phyloP scores from a whole-genome alignment of 1,139 yeast species.

The Candida sp. region DNA sequence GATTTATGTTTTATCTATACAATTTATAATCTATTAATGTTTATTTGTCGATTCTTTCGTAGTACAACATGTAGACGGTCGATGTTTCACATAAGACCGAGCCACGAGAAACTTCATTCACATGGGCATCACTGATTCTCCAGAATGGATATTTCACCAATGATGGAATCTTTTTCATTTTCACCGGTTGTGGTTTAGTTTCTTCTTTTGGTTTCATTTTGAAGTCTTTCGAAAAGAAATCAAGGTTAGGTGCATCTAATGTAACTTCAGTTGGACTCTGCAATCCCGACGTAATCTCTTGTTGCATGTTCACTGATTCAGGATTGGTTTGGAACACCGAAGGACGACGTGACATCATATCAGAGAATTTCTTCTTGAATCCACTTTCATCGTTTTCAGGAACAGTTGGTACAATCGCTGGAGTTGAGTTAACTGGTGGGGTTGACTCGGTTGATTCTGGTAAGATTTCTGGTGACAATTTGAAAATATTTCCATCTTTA shows the following conservation, averaged over 20 bases:
- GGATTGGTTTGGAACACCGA: constrained; percentile 38
- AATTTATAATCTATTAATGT: neutral
- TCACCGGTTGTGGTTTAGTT: constrained; percentile 14
- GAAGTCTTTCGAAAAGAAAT: constrained; percentile 2
- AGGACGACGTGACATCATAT: constrained; percentile 44
- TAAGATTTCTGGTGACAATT: constrained; percentile 44
- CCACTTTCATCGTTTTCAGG: constrained; percentile 13
- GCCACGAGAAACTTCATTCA: constrained; percentile 57
- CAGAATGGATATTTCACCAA: constrained; percentile 68
- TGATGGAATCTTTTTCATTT: constrained; percentile 52
- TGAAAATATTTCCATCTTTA: constrained; percentile 42
- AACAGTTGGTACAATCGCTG: constrained; percentile 1
- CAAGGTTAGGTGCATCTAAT: constrained; percentile 28
- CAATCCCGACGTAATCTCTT: constrained; percentile 36
- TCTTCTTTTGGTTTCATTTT: constrained; percentile 1
- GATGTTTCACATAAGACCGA: constrained; percentile 67
- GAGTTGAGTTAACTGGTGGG: constrained; percentile 6
- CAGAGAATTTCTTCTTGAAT: constrained; percentile 35
- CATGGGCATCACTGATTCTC: constrained; percentile 78
- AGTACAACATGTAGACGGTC: constrained; percentile 81
- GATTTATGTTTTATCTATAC: no score
- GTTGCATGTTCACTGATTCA: constrained; percentile 33
- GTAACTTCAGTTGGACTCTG: constrained; percentile 44
- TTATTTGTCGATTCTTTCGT: constrained; percentile 53
- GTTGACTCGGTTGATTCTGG: constrained; percentile 21